phyloP scores from a whole-genome alignment of 2,329 filamentous ascomycete genomes.

The Sporothrix globosa region DNA sequence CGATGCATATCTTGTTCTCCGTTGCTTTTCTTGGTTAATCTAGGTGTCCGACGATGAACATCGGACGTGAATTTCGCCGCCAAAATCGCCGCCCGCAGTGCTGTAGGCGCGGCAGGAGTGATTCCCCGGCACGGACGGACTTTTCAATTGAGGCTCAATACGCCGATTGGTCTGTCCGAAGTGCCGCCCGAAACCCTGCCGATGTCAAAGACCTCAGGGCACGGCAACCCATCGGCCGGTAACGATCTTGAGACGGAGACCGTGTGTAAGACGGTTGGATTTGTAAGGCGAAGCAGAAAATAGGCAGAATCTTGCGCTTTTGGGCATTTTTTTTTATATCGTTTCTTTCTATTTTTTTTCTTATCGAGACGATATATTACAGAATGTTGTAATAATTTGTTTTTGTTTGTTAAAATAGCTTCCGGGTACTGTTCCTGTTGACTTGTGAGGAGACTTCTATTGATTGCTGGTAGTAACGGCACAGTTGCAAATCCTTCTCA shows the following conservation, averaged over 20 bases:
- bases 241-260: too few species aligned
- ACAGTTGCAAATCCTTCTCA: too few species aligned
- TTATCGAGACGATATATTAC: too few species aligned
- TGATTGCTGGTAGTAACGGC: too few species aligned
- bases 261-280: not conserved
- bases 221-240: too few species aligned
- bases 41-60: not conserved
- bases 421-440: not conserved
- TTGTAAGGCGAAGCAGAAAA: not conserved
- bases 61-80: constrained; percentile 5
- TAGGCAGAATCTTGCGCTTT: not conserved
- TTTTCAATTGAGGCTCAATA: constrained; percentile 12
- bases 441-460: not conserved
- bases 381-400: not conserved
- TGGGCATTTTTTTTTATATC: not conserved
- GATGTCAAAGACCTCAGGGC: not conserved
- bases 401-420: too few species aligned
- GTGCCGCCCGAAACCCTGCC: not conserved
- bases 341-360: not conserved
- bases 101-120: not conserved
- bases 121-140: constrained; percentile 9
- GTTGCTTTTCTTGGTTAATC: not conserved
- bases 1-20: not conserved
- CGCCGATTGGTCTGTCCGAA: not conserved
- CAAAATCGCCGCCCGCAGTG: not conserved